Conservation (phyloP, 2,329 filamentous ascomycete genomes). For the Beauveria brongniartii region DNA sequence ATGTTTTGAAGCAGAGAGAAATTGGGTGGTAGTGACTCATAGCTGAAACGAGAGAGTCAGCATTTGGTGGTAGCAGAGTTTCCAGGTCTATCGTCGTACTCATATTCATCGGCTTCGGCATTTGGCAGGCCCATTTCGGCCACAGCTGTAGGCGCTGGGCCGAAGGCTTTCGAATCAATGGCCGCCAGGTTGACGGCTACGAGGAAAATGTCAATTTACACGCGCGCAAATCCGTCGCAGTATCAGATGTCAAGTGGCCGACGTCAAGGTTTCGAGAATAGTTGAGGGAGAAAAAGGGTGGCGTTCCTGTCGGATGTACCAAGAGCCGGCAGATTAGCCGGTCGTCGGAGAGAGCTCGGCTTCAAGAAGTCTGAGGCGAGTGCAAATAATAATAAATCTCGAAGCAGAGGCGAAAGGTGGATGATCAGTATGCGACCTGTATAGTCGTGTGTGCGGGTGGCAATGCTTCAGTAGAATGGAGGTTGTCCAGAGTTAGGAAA, state of each 20-base stretch:
- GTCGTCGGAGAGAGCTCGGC: not conserved
- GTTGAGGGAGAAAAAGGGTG: constrained; percentile 2
- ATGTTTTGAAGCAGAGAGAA: constrained; percentile 94
- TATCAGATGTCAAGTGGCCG: not conserved
- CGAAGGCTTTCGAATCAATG: constrained; percentile 52
- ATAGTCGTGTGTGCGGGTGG: not conserved
- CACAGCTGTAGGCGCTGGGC: constrained; percentile 58
- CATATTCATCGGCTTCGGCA: constrained; percentile 58
- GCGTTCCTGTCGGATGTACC: constrained; percentile 2
- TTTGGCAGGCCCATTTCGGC: constrained; percentile 62
- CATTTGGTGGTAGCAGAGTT: not conserved
- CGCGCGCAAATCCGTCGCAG: not conserved
- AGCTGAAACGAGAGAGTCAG: constrained; percentile 38
- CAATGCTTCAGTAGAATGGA: constrained; percentile 10
- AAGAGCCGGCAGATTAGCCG: not conserved
- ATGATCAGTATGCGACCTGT: not conserved
- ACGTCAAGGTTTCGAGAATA: not conserved
- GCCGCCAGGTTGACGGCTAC: constrained; percentile 50
- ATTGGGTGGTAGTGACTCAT: constrained; percentile 89
- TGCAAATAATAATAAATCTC: not conserved
- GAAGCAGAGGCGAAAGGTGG: not conserved
- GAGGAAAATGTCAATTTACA: constrained; percentile 8
- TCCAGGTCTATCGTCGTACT: constrained; percentile 38
- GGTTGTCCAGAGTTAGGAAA: constrained; percentile 22
- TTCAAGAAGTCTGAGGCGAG: not conserved